Evolutionary conservation across 441 rosid genomes (phyloP).

Genomic region (Syzygium syzygioides): DNA sequence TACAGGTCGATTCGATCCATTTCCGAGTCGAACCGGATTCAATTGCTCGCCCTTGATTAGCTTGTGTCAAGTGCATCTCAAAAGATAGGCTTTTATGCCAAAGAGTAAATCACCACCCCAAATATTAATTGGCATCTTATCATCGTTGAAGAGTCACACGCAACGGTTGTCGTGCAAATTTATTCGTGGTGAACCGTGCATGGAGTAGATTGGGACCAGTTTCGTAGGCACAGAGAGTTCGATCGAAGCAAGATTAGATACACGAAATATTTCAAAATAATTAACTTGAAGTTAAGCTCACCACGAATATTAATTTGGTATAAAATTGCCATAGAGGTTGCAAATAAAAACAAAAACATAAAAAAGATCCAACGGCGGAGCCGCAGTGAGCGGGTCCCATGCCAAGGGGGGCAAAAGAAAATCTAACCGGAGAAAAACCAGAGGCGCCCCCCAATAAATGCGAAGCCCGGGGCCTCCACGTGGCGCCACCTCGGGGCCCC

Average conservation of each 20-base stretch:
- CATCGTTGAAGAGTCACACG: too few relatives aligned
- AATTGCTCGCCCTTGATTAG: neutral
- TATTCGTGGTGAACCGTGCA: too few relatives aligned
- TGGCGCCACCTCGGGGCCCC: neutral
- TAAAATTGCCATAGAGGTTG: too few relatives aligned
- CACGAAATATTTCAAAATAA: neutral
- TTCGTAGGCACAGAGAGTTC: neutral
- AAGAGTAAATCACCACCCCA: neutral
- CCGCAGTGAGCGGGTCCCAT: neutral
- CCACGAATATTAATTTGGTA: fast-evolving
- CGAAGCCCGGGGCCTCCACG: neutral
- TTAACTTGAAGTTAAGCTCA: neutral
- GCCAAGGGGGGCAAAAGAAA: neutral
- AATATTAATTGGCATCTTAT: neutral
- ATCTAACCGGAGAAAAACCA: neutral
- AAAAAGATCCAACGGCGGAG: neutral
- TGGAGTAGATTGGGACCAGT: too few relatives aligned
- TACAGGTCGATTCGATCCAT: neutral
- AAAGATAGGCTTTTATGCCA: neutral
- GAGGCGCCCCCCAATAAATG: neutral
- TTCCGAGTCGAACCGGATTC: neutral
- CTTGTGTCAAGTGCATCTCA: neutral
- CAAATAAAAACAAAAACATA: neutral
- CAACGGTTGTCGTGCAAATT: too few relatives aligned
- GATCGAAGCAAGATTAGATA: neutral